A percentile compares a stretch with the other conserved stretches of the same genome.
Evolutionary conservation across 441 rosid genomes (phyloP).

Genomic region (Breynia disticha): DNA sequence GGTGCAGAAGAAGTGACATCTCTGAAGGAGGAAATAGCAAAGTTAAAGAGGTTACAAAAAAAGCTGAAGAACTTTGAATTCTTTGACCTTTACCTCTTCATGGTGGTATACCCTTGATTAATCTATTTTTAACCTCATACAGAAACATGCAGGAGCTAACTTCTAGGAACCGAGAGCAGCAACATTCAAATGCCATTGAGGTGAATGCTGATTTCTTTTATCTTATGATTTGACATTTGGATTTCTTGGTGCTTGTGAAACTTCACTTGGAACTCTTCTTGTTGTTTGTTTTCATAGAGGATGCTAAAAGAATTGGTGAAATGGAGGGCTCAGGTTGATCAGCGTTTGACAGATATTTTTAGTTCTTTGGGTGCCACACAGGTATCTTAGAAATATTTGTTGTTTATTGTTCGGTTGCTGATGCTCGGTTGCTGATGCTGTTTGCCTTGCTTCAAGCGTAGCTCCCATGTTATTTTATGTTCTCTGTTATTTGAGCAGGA

Average conservation of each 20-base stretch:
- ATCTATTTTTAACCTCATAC: slow-evolving; percentile 6
- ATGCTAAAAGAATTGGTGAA: slow-evolving; percentile 40
- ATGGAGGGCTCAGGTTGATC: slow-evolving; percentile 61
- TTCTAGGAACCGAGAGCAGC: slow-evolving; percentile 39
- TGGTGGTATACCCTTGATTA: background rate
- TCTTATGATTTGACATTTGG: background rate
- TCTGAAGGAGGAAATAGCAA: slow-evolving; percentile 56
- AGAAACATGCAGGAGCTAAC: slow-evolving; percentile 53
- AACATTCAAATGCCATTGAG: slow-evolving; percentile 39
- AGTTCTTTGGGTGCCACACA: slow-evolving; percentile 58
- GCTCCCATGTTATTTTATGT: slow-evolving; percentile 2
- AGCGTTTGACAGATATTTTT: slow-evolving; percentile 45
- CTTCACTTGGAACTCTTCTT: slow-evolving; percentile 4
- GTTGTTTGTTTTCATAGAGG: slow-evolving; percentile 30
- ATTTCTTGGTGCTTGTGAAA: slow-evolving; percentile 12
- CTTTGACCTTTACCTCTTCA: background rate
- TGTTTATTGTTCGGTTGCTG: slow-evolving; percentile 1
- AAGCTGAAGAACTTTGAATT: slow-evolving; percentile 4
- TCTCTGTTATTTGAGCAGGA: slow-evolving; percentile 26
- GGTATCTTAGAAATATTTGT: slow-evolving; percentile 29
- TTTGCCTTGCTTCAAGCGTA: background rate
- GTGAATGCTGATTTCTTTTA: slow-evolving; percentile 26
- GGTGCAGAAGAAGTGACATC: slow-evolving; percentile 32
- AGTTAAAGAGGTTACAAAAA: slow-evolving; percentile 53
- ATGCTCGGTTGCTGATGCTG: background rate